Base-by-base conservation (phyloP, 441 rosid species). In the Populus trichocarpa region DNA sequence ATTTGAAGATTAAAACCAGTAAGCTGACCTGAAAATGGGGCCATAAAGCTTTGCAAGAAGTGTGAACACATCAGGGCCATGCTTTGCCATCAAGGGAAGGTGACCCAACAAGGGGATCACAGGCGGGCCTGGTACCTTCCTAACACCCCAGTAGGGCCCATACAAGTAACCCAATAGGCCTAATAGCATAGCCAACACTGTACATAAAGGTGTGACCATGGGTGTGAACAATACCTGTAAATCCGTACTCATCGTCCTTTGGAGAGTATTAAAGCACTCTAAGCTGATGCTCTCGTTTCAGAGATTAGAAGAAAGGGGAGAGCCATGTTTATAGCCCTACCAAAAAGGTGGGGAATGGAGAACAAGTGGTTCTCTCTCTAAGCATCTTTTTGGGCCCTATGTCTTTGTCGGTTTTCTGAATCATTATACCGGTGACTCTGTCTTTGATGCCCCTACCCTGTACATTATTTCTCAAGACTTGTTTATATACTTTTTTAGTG, bases 51-150 rank as follows among this genome's bases (percentile, higher is more conserved):
- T 87, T 78, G 97, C 97, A 75, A 95, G 98, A 72, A 91, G 83
- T 10, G 97, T 86, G 83, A 95, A 93, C 59, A 93, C 89, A 63
- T 91, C 97, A 57, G 94, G 98, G 59, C 99, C 97, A 59, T 91
- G 87, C 89, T 95, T 87, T 16, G 98, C 95, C 86, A 95, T 88
- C 84, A 92, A 82, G 25, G 92, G 98, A 75, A 95, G 88, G 89
- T 95, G 98, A 23, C 99, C 99, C 65, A 95, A 67, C 22, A 95
- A 83, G 16, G 99, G 99, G 83, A 87, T 38, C 46, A 84, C 22
- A 2, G 88, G 87, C 30, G 97, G 96, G 3, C 99, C 97, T 0
- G 99, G 99, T 6, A 93, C 91, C 80, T 84, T 91, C 69, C 96
- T 90, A 59, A 95, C 96, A 32, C 89, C 83, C 97, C 97, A 92